These are phyloP conservation scores for Blastomyces percursus DNA, from an alignment of 2,329 filamentous ascomycete species.

Conservation along the genomic window DNA sequence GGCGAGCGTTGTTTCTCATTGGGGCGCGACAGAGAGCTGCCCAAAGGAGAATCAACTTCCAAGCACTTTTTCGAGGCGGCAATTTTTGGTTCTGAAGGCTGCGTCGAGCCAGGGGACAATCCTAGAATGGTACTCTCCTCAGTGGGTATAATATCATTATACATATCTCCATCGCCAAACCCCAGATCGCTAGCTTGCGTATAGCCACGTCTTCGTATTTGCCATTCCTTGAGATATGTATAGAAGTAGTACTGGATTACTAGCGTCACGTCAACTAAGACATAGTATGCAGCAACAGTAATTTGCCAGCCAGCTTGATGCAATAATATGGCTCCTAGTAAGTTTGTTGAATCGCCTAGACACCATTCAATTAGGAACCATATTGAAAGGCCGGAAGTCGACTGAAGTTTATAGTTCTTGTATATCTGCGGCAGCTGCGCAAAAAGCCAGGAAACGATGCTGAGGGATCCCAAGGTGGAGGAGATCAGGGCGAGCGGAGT, in stretches of 20 bases:
- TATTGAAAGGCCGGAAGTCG: constrained; percentile 53
- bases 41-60: constrained; percentile 14
- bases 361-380: constrained; percentile 58
- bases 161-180: constrained; percentile 20
- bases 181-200: constrained; percentile 20
- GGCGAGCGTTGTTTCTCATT: constrained; percentile 27
- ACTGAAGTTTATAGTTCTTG: constrained; percentile 55
- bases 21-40: constrained; percentile 22
- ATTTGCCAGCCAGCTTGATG: constrained; percentile 57
- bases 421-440: constrained; percentile 59
- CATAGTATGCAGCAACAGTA: constrained; percentile 54
- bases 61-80: constrained; percentile 19
- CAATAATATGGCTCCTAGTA: constrained; percentile 53
- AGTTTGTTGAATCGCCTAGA: constrained; percentile 52
- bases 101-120: constrained; percentile 13
- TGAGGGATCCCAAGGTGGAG: constrained; percentile 48
- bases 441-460: constrained; percentile 58
- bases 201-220: constrained; percentile 27
- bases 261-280: constrained; percentile 52
- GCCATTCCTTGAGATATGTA: constrained; percentile 43
- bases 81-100: constrained; percentile 23
- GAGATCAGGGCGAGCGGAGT: constrained; percentile 53
- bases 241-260: constrained; percentile 58
- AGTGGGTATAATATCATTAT: constrained; percentile 30
- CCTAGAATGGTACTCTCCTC: constrained; percentile 21